Percentiles rank a stretch among this genome's conserved stretches.
phyloP scores from a whole-genome alignment of 2,329 filamentous ascomycete genomes.

The Aspergillus piperis region DNA sequence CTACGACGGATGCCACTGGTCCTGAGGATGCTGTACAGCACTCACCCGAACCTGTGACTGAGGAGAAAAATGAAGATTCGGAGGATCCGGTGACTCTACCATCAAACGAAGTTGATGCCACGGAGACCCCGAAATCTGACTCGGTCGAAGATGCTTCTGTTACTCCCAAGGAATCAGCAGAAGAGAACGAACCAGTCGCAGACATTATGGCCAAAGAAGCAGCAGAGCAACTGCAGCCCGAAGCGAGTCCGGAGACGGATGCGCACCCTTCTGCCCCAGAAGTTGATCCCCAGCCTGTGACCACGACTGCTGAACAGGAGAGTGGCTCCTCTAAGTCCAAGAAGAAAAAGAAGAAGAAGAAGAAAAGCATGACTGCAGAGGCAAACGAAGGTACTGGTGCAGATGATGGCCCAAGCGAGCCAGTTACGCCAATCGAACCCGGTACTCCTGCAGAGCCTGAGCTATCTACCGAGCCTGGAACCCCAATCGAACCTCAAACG shows the following conservation, averaged over 20 bases:
- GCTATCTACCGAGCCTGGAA: neutral
- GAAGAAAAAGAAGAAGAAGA: constrained; percentile 43
- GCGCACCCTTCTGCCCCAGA: neutral
- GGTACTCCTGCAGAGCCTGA: neutral
- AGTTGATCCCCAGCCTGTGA: constrained; percentile 5
- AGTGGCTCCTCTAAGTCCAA: constrained; percentile 22
- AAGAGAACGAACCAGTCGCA: neutral
- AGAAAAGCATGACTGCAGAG: constrained; percentile 28
- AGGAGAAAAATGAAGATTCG: neutral
- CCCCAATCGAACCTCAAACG: neutral
- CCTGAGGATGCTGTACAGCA: neutral
- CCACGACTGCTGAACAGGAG: constrained; percentile 14
- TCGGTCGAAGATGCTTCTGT: neutral
- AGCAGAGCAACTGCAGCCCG: neutral
- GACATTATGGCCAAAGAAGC: neutral
- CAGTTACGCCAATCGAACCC: neutral
- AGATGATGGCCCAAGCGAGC: neutral
- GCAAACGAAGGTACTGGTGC: constrained; percentile 23
- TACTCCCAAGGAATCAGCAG: neutral
- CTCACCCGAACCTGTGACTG: neutral
- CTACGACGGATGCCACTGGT: neutral
- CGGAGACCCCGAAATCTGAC: neutral
- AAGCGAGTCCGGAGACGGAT: neutral
- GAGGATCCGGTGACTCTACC: neutral
- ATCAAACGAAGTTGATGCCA: neutral